Base-by-base conservation (phyloP, 2,329 filamentous ascomycete species). In the Nemania abortiva region DNA sequence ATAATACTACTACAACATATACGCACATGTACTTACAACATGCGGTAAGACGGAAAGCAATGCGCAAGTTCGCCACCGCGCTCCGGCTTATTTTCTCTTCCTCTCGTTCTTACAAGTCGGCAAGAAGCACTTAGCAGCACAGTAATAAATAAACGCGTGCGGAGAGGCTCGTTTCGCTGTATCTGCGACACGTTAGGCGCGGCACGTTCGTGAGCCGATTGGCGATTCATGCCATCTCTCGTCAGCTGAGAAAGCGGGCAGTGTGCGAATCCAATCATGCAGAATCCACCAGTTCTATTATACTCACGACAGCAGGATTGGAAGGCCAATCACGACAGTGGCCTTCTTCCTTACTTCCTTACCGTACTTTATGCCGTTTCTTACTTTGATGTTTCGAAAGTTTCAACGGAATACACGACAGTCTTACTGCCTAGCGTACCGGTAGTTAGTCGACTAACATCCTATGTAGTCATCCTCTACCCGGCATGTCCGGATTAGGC, bases 241-340 rank as follows among this genome's bases (percentile, higher is more conserved):
- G 65, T 65, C 57, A 70, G 68, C 68, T 49, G 45, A 63, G 68
- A 60, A 31, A 55, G 52, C 27, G 27, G 64, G 56, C 56, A 69
- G 57, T 58, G 59, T 57, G 22, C 11, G 18, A 61, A 34, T 49
- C 13, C 13, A 3, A 20, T 54, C 50, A 59, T 58, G 65, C 57
- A 49, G 50, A 39, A 31, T 22, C 34, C 20, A 53, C 6, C 39
- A 29, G 1, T 11, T 50, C 15, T 20, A 47, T 24, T n/a, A 50
- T 20, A 31, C 11, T 39, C 45, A 29, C 42, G 20, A 9, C 29
- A 37, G 15, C 27, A 54, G 42, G 18, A n/a, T 24, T 54, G 27
- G 13, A n/a, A n/a, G 18, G 13, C 22, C 49, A 15, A 52, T 52
- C 24, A 20, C 15, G 49, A 29, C 24, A 53, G 29, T 49, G 49